A percentile compares a stretch with the other conserved stretches of the same genome.
phyloP scores from a whole-genome alignment of 1,284 basidiomycete genomes.

The Neonothopanus nambi region DNA sequence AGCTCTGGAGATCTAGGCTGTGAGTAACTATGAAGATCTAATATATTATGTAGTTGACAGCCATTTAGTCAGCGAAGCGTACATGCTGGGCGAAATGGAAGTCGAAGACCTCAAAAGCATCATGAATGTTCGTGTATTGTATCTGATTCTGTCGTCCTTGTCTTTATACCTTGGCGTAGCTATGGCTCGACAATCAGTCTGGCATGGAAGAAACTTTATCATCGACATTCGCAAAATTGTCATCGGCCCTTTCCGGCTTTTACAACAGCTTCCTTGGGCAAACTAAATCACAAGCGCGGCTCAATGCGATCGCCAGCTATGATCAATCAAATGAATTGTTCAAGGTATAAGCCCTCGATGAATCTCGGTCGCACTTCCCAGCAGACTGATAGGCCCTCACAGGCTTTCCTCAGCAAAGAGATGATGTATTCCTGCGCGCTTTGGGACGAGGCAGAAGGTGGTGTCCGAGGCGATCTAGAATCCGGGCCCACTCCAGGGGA shows the following conservation, averaged over 20 bases:
- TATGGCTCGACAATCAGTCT: conserved; percentile 83
- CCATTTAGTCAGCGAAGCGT: conserved; percentile 79
- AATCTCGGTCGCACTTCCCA: conserved; percentile 11
- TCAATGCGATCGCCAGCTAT: conserved; percentile 88
- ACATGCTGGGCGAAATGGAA: conserved; percentile 82
- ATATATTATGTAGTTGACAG: conserved; percentile 14
- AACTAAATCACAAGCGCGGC: conserved; percentile 71
- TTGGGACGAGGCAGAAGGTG: conserved; percentile 74
- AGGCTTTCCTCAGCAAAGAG: conserved; percentile 82
- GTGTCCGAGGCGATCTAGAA: conserved; percentile 65
- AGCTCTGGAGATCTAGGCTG: conserved; percentile 76
- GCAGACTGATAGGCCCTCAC: conserved; percentile 18
- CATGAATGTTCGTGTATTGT: conserved; percentile 67
- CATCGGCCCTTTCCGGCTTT: conserved; percentile 67
- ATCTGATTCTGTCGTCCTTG: conserved; percentile 10
- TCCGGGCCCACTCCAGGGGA: conserved; percentile 55
- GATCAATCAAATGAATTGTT: conserved; percentile 86
- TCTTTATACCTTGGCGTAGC: conserved; percentile 36
- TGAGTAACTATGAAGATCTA: conserved; percentile 41
- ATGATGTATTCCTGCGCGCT: conserved; percentile 94
- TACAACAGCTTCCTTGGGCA: conserved; percentile 84
- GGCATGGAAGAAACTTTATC: conserved; percentile 65
- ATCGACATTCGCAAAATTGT: conserved; percentile 64
- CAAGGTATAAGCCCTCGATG: conserved; percentile 44
- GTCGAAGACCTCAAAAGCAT: conserved; percentile 70